phyloP scores from a whole-genome alignment of 148 eudicot genomes.

The Persicaria tinctoria region DNA sequence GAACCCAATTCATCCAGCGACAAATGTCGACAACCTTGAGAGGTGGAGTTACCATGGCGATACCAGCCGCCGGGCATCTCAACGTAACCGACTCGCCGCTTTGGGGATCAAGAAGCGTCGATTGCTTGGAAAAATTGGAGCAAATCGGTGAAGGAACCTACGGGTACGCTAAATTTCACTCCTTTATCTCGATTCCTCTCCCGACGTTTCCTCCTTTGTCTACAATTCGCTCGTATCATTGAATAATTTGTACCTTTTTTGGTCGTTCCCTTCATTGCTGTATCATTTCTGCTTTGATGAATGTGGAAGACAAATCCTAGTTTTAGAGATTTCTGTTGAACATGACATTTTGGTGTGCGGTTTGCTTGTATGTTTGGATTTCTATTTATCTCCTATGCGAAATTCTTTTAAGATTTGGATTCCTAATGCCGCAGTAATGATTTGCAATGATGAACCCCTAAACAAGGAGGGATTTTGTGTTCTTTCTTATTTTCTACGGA shows the following conservation, averaged over 20 bases:
- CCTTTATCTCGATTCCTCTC: neutral
- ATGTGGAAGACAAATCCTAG: neutral
- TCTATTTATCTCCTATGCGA: neutral
- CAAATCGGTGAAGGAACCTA: slow-evolving; percentile 94
- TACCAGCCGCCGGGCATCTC: too few relatives aligned
- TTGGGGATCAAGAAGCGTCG: slow-evolving; percentile 75
- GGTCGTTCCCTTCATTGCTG: neutral
- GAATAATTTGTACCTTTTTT: neutral
- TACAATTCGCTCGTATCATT: neutral
- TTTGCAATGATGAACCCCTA: neutral
- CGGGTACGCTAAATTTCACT: slow-evolving; percentile 33
- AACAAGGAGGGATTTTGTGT: neutral
- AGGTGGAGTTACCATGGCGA: too few relatives aligned
- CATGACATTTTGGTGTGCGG: neutral
- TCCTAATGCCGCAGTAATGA: neutral
- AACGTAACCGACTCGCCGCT: too few relatives aligned
- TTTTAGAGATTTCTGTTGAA: too few relatives aligned
- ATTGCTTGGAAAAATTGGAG: slow-evolving; percentile 78
- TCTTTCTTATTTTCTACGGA: neutral
- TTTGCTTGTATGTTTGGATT: neutral
- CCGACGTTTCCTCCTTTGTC: too few relatives aligned
- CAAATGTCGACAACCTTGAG: too few relatives aligned
- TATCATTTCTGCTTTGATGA: neutral
- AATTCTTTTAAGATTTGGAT: neutral
- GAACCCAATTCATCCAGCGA: too few relatives aligned